phyloP scores from a whole-genome alignment of 2,329 filamentous ascomycete species.

The Beauveria pseudobassiana region DNA sequence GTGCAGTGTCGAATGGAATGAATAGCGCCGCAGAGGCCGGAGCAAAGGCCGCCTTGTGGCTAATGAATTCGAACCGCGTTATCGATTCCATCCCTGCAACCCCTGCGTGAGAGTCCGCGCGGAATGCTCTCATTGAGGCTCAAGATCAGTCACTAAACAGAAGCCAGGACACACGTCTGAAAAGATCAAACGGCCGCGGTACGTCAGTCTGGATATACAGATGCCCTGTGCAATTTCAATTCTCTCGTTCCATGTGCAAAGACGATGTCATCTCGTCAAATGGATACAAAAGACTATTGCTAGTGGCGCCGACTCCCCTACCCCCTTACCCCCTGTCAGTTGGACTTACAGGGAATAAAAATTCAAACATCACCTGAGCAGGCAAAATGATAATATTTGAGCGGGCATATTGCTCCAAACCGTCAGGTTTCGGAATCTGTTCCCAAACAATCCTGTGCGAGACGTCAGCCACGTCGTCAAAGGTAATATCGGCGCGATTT shows the following conservation, averaged over 20 bases:
- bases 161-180: not conserved
- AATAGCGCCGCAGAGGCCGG: not conserved
- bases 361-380: conserved; percentile 8
- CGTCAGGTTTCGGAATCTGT: not conserved
- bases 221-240: not conserved
- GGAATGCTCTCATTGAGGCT: not conserved
- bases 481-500: not conserved
- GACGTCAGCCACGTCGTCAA: not conserved
- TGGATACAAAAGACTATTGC: not conserved
- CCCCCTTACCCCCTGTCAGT: not conserved
- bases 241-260: not conserved
- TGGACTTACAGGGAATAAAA: not conserved
- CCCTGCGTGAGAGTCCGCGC: not conserved
- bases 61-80: not conserved
- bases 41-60: not conserved
- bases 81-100: not conserved
- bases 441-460: not conserved
- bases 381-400: not conserved
- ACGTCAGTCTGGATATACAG: not conserved
- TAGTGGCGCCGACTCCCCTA: not conserved
- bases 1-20: not conserved
- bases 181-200: not conserved
- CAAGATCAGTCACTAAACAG: too few relatives aligned
- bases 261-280: conserved; percentile 1
- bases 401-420: not conserved